A percentile compares a stretch with the other conserved stretches of the same genome.
phyloP scores from a whole-genome alignment of 2,329 filamentous ascomycete genomes.

The Sarocladiaceae sp. region DNA sequence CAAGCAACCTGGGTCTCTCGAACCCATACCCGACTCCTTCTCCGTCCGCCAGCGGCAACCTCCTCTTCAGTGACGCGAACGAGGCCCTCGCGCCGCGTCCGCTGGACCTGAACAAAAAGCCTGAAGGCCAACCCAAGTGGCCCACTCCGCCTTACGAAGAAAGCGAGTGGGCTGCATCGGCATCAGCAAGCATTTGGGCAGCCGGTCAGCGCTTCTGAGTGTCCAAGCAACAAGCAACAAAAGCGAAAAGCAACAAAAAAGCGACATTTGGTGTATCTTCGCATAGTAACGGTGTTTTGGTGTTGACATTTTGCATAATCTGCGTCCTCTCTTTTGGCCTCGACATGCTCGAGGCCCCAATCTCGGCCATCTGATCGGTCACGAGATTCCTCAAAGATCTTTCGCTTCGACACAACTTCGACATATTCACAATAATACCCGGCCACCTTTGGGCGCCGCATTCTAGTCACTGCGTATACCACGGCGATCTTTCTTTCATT shows the following conservation, averaged over 20 bases:
- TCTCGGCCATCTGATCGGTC: neutral
- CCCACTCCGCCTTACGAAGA: constrained; percentile 95
- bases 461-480: constrained; percentile 8
- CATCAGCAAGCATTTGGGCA: constrained; percentile 76
- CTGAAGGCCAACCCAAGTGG: constrained; percentile 64
- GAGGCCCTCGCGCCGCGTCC: constrained; percentile 65
- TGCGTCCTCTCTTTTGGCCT: constrained; percentile 9
- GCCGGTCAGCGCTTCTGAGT: constrained; percentile 59
- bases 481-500: constrained; percentile 7
- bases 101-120: constrained; percentile 61
- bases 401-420: constrained; percentile 21
- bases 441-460: constrained; percentile 13
- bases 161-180: constrained; percentile 82
- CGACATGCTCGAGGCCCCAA: neutral
- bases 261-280: constrained; percentile 7
- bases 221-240: neutral
- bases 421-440: constrained; percentile 22
- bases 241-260: constrained; percentile 2
- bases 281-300: constrained; percentile 12
- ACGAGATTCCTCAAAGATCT: constrained; percentile 36
- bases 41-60: constrained; percentile 78
- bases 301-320: constrained; percentile 12
- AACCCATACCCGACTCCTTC: constrained; percentile 64
- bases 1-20: constrained; percentile 56
- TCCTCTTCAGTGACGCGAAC: constrained; percentile 66